Evolutionary conservation across 2,329 filamentous ascomycete genomes (phyloP).

Genomic region (Pezicula rhizophila): DNA sequence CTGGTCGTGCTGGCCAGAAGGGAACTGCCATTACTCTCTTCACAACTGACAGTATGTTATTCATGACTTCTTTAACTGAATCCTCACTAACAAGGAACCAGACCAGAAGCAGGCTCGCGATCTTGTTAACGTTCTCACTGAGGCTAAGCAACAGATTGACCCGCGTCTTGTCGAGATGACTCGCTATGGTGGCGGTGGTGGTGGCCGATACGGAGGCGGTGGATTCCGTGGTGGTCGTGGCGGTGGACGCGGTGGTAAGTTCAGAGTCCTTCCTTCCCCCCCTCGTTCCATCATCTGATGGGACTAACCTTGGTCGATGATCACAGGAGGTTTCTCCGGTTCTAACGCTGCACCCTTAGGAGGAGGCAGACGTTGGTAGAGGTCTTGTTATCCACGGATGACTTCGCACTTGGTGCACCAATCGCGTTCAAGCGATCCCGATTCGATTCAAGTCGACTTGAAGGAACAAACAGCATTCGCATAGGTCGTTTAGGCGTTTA

Average conservation of each 20-base stretch:
- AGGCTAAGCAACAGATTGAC: conserved; percentile 97
- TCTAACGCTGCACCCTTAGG: conserved; percentile 54
- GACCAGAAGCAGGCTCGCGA: conserved; percentile 95
- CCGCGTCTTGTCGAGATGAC: conserved; percentile 94
- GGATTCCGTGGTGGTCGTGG: conserved; percentile 49
- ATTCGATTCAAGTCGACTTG: background rate
- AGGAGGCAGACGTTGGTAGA: conserved; percentile 50
- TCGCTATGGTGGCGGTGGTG: conserved; percentile 80
- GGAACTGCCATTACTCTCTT: conserved; percentile 98
- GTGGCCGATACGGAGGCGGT: conserved; percentile 55
- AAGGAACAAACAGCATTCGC: conserved; percentile 15
- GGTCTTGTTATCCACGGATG: conserved; percentile 13
- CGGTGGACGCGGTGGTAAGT: conserved; percentile 38
- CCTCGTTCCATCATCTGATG: conserved; percentile 28
- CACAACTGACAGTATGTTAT: conserved; percentile 91
- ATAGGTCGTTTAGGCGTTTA: conserved; percentile 28
- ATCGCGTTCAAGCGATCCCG: conserved; percentile 4
- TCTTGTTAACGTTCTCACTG: conserved; percentile 83
- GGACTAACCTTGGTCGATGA: conserved; percentile 30
- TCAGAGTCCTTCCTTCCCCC: conserved; percentile 10
- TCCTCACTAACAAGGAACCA: conserved; percentile 31
- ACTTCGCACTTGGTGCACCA: conserved; percentile 4
- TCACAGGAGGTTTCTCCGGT: conserved; percentile 44
- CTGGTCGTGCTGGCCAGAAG: conserved; percentile 86
- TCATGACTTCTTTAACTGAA: conserved; percentile 6